Percentiles rank a stretch among this genome's conserved stretches.
Conservation (phyloP, 148 eudicot genomes). For the Rhododendron simsii region DNA sequence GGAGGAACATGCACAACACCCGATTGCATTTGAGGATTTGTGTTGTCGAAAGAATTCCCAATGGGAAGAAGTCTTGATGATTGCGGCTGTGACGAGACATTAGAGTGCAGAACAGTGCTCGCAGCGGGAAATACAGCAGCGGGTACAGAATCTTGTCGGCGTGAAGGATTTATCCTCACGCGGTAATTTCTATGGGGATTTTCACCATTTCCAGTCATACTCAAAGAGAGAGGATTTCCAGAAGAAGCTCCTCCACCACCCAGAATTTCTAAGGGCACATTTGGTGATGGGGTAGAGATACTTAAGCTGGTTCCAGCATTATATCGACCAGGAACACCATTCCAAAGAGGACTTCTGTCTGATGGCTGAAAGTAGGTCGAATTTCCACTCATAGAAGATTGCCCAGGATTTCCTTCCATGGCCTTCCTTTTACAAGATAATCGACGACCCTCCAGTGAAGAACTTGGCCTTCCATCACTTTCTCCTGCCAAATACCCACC, state of each 20-base stretch:
- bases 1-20: constrained; percentile 34
- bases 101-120: constrained; percentile 24
- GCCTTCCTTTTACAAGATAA: constrained; percentile 75
- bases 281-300: constrained; percentile 34
- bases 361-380: constrained; percentile 34
- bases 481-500: constrained; percentile 48
- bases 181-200: constrained; percentile 51
- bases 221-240: constrained; percentile 31
- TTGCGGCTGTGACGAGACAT: constrained; percentile 30
- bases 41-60: constrained; percentile 39
- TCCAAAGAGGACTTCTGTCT: constrained; percentile 41
- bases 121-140: constrained; percentile 23
- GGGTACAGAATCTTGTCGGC: constrained; percentile 41
- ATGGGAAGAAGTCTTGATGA: constrained; percentile 41
- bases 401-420: constrained; percentile 61
- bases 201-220: constrained; percentile 35
- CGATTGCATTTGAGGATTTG: constrained; percentile 32
- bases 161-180: constrained; percentile 44
- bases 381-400: constrained; percentile 69
- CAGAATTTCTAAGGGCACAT: constrained; percentile 34
- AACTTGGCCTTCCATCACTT: constrained; percentile 48
- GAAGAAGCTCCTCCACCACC: constrained; percentile 38
- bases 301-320: constrained; percentile 25
- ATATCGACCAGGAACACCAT: constrained; percentile 33
- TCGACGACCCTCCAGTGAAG: constrained; percentile 56